phyloP scores from a whole-genome alignment of 441 rosid genomes.

The Cnidoscolus chayamansa region DNA sequence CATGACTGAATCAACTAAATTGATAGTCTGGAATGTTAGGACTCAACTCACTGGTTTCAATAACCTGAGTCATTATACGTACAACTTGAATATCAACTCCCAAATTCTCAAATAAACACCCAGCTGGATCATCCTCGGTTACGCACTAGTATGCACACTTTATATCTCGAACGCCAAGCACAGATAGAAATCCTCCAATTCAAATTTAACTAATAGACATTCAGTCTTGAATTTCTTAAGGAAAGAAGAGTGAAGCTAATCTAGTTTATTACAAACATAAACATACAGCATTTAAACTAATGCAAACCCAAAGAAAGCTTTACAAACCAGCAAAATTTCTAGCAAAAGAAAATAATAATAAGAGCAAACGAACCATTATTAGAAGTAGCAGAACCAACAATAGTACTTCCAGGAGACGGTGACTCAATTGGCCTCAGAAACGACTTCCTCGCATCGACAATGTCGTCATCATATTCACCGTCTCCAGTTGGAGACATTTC shows the following conservation, averaged over 20 bases:
- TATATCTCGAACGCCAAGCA: not conserved
- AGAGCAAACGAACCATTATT: conserved; percentile 51
- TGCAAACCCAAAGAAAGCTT: not conserved
- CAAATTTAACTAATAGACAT: not conserved
- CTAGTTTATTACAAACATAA: not conserved
- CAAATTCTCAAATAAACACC: not conserved
- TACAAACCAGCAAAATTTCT: not conserved
- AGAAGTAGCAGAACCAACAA: conserved; percentile 60
- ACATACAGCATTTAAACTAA: not conserved
- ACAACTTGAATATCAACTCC: not conserved
- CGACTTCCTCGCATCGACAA: conserved; percentile 32
- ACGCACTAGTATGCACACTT: not conserved
- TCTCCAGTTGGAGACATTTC: conserved; percentile 27
- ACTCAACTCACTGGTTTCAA: not conserved
- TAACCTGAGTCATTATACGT: not conserved
- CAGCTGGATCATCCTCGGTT: not conserved
- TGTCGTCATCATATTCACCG: conserved; percentile 39
- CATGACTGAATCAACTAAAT: not conserved
- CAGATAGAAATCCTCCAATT: not conserved
- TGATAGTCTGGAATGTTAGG: not conserved
- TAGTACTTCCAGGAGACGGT: conserved; percentile 74
- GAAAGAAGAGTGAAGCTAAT: not conserved
- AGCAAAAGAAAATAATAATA: not conserved
- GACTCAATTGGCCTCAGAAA: conserved; percentile 58
- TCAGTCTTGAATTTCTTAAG: too few species aligned